phyloP scores from a whole-genome alignment of 805 yeast species.

The Wickerhamomyces bisporus region DNA sequence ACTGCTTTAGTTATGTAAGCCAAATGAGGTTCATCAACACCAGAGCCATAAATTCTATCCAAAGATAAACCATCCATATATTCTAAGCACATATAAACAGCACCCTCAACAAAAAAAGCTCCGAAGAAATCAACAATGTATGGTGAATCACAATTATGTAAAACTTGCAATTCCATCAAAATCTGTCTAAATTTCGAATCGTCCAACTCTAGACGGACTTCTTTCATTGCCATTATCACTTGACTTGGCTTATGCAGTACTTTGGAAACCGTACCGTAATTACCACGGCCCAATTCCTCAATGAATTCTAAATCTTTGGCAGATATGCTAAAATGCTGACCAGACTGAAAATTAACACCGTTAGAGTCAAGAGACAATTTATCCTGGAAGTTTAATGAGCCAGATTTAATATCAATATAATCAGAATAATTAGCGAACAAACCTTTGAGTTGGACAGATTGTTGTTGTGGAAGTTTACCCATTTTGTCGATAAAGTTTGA shows the following conservation, averaged over 20 bases:
- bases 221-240: slow-evolving; percentile 95
- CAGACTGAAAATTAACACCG: slow-evolving; percentile 87
- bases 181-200: slow-evolving; percentile 93
- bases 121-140: slow-evolving; percentile 95
- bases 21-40: slow-evolving; percentile 72
- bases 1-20: slow-evolving; percentile 79
- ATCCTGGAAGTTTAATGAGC: slow-evolving; percentile 87
- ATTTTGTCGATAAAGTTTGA: slow-evolving; percentile 21
- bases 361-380: slow-evolving; percentile 88
- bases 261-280: slow-evolving; percentile 92
- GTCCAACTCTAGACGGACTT: slow-evolving; percentile 87
- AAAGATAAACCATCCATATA: slow-evolving; percentile 96
- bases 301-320: slow-evolving; percentile 77
- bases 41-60: slow-evolving; percentile 74
- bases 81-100: slow-evolving; percentile 97
- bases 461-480: slow-evolving; percentile 19
- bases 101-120: slow-evolving; percentile 95
- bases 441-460: slow-evolving; percentile 39
- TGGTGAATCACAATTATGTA: slow-evolving; percentile 87
- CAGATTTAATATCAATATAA: slow-evolving; percentile 87
- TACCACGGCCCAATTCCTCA: slow-evolving; percentile 91
- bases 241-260: slow-evolving; percentile 92
- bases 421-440: slow-evolving; percentile 80
- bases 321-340: slow-evolving; percentile 80
- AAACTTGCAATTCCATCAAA: slow-evolving; percentile 90